These are phyloP conservation scores for Trametes sp. DNA, from an alignment of 1,284 basidiomycete genomes.

Conservation along the genomic window DNA sequence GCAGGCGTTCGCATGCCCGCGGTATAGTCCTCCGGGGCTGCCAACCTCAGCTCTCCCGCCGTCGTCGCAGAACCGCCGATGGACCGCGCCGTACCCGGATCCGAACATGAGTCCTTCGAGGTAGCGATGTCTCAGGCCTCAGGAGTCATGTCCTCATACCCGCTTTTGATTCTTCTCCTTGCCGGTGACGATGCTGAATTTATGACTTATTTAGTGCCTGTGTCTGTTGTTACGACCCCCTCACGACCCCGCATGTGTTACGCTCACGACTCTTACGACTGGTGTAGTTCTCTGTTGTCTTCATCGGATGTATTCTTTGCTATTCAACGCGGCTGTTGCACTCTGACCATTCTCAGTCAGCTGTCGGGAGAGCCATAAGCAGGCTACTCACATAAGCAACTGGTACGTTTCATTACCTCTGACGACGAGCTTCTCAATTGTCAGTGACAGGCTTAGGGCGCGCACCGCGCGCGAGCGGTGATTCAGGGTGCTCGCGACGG, in stretches of 20 bases:
- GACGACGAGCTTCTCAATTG: too few species aligned
- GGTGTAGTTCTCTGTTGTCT: conserved; percentile 1
- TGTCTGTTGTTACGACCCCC: conserved; percentile 11
- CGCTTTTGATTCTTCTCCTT: too few species aligned
- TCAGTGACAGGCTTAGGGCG: too few species aligned
- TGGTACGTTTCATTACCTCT: too few species aligned
- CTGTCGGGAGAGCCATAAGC: too few species aligned
- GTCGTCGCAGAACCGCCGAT: conserved; percentile 6
- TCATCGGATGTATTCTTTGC: not conserved
- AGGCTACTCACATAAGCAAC: too few species aligned
- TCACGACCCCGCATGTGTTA: conserved; percentile 12
- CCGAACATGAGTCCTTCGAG: not conserved
- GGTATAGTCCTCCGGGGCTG: conserved; percentile 15
- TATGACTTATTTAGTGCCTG: conserved; percentile 26
- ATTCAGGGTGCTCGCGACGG: not conserved
- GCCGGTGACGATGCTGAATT: too few species aligned
- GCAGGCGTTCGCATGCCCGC: conserved; percentile 8
- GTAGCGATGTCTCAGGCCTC: not conserved
- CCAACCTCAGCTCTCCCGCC: not conserved
- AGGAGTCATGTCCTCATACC: too few species aligned
- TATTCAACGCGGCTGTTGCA: not conserved
- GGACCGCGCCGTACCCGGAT: not conserved
- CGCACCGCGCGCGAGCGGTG: not conserved
- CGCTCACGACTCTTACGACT: conserved; percentile 1
- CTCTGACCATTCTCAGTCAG: too few species aligned